phyloP scores from a whole-genome alignment of 2,329 filamentous ascomycete genomes.

The Monosporascus ibericus region DNA sequence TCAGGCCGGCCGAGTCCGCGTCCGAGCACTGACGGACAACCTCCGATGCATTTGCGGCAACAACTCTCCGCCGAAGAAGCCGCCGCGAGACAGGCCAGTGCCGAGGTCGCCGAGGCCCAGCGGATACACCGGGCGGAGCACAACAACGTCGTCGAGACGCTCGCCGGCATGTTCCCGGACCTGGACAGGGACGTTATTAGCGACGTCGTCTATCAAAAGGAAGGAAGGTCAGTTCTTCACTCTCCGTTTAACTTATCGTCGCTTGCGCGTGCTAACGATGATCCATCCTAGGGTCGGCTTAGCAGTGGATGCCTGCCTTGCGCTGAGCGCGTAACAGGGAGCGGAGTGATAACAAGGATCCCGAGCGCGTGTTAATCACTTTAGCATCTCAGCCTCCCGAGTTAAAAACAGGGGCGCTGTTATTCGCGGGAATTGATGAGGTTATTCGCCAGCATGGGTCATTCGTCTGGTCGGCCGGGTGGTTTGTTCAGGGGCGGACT shows the following conservation, averaged over 20 bases:
- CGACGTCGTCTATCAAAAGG: conserved; percentile 92
- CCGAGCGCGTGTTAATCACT: background rate
- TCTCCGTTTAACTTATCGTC: background rate
- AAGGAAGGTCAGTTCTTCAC: conserved; percentile 66
- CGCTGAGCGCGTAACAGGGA: conserved; percentile 44
- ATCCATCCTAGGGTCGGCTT: conserved; percentile 60
- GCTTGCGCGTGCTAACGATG: conserved; percentile 5
- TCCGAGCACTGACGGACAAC: conserved; percentile 28
- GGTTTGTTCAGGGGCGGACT: no score
- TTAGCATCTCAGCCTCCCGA: no score
- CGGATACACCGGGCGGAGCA: conserved; percentile 80
- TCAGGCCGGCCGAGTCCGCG: conserved; percentile 22
- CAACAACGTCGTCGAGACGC: conserved; percentile 83
- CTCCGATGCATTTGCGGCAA: conserved; percentile 29
- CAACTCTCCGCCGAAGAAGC: conserved; percentile 73
- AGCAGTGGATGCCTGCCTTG: conserved; percentile 81
- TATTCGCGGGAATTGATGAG: no score
- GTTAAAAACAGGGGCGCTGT: no score
- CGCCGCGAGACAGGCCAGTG: conserved; percentile 83
- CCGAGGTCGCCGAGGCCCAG: conserved; percentile 81
- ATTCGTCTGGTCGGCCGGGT: no score
- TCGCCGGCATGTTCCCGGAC: conserved; percentile 95
- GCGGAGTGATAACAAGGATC: background rate
- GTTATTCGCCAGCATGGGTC: no score
- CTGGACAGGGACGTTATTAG: conserved; percentile 91